Conservation (phyloP, 2,329 filamentous ascomycete genomes). For the Fonsecaea monophora region DNA sequence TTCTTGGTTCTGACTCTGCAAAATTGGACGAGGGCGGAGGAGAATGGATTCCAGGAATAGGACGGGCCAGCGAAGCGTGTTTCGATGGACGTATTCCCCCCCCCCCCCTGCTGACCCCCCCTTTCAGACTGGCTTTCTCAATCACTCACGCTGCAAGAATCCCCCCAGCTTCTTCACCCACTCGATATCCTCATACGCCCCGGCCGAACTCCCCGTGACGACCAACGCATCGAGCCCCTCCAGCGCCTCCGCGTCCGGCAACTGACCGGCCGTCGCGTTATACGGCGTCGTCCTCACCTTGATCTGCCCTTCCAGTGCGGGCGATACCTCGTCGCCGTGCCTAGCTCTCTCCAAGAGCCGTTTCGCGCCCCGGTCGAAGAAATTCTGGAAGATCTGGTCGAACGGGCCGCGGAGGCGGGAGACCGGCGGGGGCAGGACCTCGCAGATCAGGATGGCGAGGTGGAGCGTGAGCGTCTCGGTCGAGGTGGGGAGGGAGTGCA, state of each 20-base stretch:
- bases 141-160: slow-evolving; percentile 5
- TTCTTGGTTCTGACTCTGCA: too few relatives aligned
- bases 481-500: not conserved
- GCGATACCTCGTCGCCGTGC: not conserved
- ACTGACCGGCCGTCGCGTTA: slow-evolving; percentile 1
- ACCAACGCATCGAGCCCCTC: slow-evolving; percentile 4
- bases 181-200: slow-evolving; percentile 9
- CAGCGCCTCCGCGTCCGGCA: not conserved
- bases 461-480: slow-evolving; percentile 3
- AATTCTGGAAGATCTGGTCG: slow-evolving; percentile 7
- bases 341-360: not conserved
- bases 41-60: too few relatives aligned
- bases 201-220: slow-evolving; percentile 8
- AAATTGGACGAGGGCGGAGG: not conserved
- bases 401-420: slow-evolving; percentile 1
- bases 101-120: too few relatives aligned
- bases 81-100: too few relatives aligned
- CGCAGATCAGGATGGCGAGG: slow-evolving; percentile 11
- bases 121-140: too few relatives aligned
- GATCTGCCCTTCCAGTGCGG: not conserved
- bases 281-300: slow-evolving; percentile 1
- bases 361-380: slow-evolving; percentile 6
- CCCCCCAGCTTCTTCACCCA: slow-evolving; percentile 2
- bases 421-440: not conserved
- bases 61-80: too few relatives aligned